A percentile compares a stretch with the other conserved stretches of the same genome.
phyloP scores from a whole-genome alignment of 768 basidiomycete species.

The Tylopilus balloui region DNA sequence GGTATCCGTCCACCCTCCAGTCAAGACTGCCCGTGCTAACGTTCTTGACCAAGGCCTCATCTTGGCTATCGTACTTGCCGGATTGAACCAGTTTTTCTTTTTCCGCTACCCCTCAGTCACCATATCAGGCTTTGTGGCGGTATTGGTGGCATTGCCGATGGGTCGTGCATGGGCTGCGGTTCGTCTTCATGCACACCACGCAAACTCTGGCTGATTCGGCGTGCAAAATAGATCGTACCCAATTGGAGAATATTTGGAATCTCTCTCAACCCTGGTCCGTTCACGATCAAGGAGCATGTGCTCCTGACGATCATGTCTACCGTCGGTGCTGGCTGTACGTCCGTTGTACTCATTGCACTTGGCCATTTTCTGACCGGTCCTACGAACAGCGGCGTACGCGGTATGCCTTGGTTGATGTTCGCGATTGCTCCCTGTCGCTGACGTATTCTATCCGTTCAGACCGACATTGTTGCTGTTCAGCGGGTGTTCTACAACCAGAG shows the following conservation, averaged over 20 bases:
- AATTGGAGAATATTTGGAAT: conserved; percentile 51
- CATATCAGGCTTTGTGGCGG: conserved; percentile 53
- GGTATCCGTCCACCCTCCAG: conserved; percentile 26
- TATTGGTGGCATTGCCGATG: conserved; percentile 64
- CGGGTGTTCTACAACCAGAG: conserved; percentile 60
- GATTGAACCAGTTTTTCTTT: conserved; percentile 77
- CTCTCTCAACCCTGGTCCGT: conserved; percentile 67
- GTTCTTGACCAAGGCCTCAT: conserved; percentile 23
- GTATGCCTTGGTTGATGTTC: conserved; percentile 10
- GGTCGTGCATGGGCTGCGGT: conserved; percentile 59
- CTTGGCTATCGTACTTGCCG: conserved; percentile 59
- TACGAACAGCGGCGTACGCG: conserved; percentile 43
- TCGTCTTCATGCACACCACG: background rate
- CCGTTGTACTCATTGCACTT: background rate
- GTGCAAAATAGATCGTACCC: conserved; percentile 42
- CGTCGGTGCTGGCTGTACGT: conserved; percentile 34
- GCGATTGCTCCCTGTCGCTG: background rate
- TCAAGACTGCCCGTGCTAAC: background rate
- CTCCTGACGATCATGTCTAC: conserved; percentile 67
- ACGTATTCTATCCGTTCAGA: conserved; percentile 26
- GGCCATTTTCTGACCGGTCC: background rate
- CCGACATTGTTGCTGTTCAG: conserved; percentile 73
- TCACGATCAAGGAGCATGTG: conserved; percentile 70
- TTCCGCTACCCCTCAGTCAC: conserved; percentile 55
- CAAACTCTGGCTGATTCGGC: background rate